Conservation (phyloP, 2,329 filamentous ascomycete species). For the Calonectria fujianensis region DNA sequence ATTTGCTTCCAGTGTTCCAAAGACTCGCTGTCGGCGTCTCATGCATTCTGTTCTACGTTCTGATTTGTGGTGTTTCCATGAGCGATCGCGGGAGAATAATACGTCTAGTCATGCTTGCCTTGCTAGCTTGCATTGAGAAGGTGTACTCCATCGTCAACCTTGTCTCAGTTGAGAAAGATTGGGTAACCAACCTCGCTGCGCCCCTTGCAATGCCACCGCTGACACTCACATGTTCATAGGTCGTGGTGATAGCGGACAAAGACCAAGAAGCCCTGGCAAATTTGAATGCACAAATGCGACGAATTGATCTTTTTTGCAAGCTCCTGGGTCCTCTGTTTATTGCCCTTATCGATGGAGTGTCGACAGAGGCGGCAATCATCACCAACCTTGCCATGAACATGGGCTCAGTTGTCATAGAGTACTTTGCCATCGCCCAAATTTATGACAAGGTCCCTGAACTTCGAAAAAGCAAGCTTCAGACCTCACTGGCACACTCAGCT, state of each 20-base stretch:
- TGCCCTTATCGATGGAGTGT: conserved; percentile 68
- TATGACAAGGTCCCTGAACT: conserved; percentile 46
- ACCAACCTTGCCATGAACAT: conserved; percentile 68
- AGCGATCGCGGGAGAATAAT: conserved; percentile 23
- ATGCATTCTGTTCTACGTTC: conserved; percentile 65
- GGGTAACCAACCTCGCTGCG: conserved; percentile 64
- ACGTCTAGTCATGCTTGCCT: conserved; percentile 60
- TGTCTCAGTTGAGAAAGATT: conserved; percentile 81
- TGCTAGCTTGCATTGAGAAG: conserved; percentile 81
- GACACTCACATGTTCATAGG: conserved; percentile 18
- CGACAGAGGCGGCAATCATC: conserved; percentile 67
- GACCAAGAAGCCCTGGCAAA: conserved; percentile 45
- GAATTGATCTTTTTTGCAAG: conserved; percentile 77
- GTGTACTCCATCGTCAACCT: conserved; percentile 77
- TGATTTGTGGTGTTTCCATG: conserved; percentile 1
- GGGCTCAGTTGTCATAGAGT: conserved; percentile 68
- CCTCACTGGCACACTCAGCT: not conserved
- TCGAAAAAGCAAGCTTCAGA: conserved; percentile 38
- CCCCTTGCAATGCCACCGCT: not conserved
- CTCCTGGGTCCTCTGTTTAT: conserved; percentile 73
- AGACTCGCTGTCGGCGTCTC: conserved; percentile 65
- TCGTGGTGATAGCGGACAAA: conserved; percentile 48
- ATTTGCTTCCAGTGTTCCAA: conserved; percentile 53
- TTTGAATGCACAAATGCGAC: conserved; percentile 74
- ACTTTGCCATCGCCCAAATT: conserved; percentile 66